These are phyloP conservation scores for Candida chilensis DNA, from an alignment of 805 yeast genomes.

Conservation along the genomic window DNA sequence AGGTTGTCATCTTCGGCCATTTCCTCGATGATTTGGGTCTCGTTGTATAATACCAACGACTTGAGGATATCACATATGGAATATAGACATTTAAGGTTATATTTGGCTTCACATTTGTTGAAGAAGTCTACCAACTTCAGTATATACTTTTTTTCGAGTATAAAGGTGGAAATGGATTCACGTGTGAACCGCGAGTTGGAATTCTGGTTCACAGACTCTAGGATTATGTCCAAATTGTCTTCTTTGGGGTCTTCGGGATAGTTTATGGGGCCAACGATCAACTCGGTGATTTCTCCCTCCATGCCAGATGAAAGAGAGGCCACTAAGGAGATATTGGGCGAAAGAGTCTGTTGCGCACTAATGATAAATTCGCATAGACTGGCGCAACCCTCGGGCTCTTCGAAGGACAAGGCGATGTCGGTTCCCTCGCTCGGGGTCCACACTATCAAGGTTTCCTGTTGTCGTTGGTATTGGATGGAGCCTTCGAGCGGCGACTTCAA, in stretches of 20 bases:
- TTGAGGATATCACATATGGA: slow-evolving; percentile 67
- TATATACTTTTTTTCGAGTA: slow-evolving; percentile 47
- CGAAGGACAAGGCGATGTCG: slow-evolving; percentile 86
- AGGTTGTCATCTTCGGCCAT: slow-evolving; percentile 44
- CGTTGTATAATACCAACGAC: slow-evolving; percentile 63
- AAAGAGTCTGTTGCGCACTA: slow-evolving; percentile 50
- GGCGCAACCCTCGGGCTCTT: slow-evolving; percentile 85
- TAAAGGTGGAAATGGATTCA: slow-evolving; percentile 45
- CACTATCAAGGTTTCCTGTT: slow-evolving; percentile 87
- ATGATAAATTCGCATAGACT: slow-evolving; percentile 74
- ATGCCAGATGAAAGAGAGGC: slow-evolving; percentile 44
- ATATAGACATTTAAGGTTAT: slow-evolving; percentile 48
- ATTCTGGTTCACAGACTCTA: slow-evolving; percentile 50
- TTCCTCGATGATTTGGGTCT: slow-evolving; percentile 48
- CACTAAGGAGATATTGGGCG: slow-evolving; percentile 61
- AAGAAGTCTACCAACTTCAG: slow-evolving; percentile 42
- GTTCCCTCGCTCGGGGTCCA: slow-evolving; percentile 67
- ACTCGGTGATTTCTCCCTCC: slow-evolving; percentile 53
- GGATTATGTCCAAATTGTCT: slow-evolving; percentile 41
- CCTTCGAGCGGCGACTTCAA: slow-evolving; percentile 66
- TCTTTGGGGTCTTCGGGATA: slow-evolving; percentile 51
- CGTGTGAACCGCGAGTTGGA: slow-evolving; percentile 56
- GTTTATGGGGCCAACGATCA: slow-evolving; percentile 71
- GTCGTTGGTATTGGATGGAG: slow-evolving; percentile 77
- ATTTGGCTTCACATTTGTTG: slow-evolving; percentile 41